Conservation (phyloP, 208 protist species). For the Wallacemonas sp. region DNA sequence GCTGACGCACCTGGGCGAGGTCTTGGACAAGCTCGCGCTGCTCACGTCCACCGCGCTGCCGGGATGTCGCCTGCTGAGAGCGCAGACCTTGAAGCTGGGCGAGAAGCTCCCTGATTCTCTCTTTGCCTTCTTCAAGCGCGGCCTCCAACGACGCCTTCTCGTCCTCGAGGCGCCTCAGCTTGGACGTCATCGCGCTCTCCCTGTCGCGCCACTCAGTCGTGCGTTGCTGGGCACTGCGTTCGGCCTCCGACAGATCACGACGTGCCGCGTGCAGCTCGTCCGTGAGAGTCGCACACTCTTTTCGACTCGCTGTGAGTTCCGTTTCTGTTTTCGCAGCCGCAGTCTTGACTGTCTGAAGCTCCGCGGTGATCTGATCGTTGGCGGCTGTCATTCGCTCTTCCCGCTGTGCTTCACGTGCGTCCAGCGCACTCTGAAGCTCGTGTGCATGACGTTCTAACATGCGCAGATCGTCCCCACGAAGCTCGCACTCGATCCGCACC, state of each 20-base stretch:
- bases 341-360: not conserved
- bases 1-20: constrained; percentile 9
- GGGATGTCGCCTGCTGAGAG: constrained; percentile 20
- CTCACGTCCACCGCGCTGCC: constrained; percentile 25
- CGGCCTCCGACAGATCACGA: not conserved
- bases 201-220: constrained; percentile 3
- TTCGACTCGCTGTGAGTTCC: constrained; percentile 6
- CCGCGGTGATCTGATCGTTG: not conserved
- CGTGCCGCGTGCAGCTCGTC: not conserved
- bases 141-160: constrained; percentile 18
- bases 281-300: not conserved
- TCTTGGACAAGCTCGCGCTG: constrained; percentile 15
- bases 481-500: constrained; percentile 40
- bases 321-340: not conserved
- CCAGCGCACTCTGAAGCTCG: constrained; percentile 3
- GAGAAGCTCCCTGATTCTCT: constrained; percentile 22
- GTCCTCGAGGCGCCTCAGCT: constrained; percentile 28
- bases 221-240: not conserved
- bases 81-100: constrained; percentile 32
- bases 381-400: not conserved
- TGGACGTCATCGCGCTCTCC: not conserved
- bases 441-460: constrained; percentile 16
- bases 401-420: not conserved
- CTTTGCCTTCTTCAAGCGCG: constrained; percentile 14
- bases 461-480: constrained; percentile 26